Evolutionary conservation across 2,329 filamentous ascomycete species (phyloP).

Genomic region (Paraphoma chrysanthemicola): DNA sequence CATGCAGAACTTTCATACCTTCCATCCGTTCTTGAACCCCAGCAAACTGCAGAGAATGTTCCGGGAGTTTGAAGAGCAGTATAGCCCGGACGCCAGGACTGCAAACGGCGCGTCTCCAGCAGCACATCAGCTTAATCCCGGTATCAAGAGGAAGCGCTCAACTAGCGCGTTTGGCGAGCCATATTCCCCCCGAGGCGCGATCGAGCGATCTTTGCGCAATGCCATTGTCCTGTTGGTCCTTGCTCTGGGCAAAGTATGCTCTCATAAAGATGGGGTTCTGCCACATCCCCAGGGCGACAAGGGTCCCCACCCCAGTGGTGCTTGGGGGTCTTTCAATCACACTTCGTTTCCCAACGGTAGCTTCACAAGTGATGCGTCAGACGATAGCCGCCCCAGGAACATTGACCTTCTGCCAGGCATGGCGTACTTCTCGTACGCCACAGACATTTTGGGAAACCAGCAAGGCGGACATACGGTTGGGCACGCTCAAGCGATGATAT

Average conservation of each 20-base stretch:
- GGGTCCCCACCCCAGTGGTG: slow-evolving; percentile 15
- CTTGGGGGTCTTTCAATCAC: slow-evolving; percentile 38
- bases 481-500: slow-evolving; percentile 82
- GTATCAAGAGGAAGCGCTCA: slow-evolving; percentile 46
- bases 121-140: slow-evolving; percentile 27
- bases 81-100: slow-evolving; percentile 38
- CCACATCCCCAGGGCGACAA: slow-evolving; percentile 64
- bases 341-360: slow-evolving; percentile 42
- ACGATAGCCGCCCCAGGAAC: slow-evolving; percentile 60
- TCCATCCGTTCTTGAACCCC: slow-evolving; percentile 70
- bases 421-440: slow-evolving; percentile 86
- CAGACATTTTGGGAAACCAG: slow-evolving; percentile 84
- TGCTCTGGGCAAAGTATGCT: slow-evolving; percentile 84
- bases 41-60: slow-evolving; percentile 60
- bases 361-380: slow-evolving; percentile 33
- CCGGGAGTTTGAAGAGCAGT: slow-evolving; percentile 52
- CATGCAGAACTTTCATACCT: slow-evolving; percentile 65
- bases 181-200: slow-evolving; percentile 28
- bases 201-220: slow-evolving; percentile 58
- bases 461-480: slow-evolving; percentile 79
- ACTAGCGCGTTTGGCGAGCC: slow-evolving; percentile 34
- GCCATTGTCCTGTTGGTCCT: slow-evolving; percentile 83
- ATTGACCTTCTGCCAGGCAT: slow-evolving; percentile 87
- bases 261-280: slow-evolving; percentile 55
- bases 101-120: slow-evolving; percentile 32